Conservation (phyloP, 2,329 filamentous ascomycete genomes). For the Cytospora piceae region DNA sequence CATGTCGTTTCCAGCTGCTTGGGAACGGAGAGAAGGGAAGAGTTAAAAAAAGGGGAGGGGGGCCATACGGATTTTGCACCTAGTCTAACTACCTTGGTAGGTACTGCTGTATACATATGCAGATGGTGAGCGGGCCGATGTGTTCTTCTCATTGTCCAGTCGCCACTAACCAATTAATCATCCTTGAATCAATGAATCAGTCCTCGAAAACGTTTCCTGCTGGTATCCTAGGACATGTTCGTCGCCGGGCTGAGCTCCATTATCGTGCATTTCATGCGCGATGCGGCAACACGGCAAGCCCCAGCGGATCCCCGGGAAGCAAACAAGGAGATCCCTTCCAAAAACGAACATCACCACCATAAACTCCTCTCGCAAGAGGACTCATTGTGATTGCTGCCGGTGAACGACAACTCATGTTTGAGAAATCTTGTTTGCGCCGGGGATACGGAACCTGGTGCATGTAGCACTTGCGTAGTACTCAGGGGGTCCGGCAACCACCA, state of each 20-base stretch:
- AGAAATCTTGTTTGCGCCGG: constrained; percentile 4
- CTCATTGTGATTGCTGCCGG: background rate
- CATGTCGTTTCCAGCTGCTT: constrained; percentile 23
- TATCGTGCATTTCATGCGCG: constrained; percentile 22
- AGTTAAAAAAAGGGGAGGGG: background rate
- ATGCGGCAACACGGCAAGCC: constrained; percentile 12
- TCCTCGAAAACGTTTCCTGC: background rate
- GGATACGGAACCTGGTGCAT: background rate
- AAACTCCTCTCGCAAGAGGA: background rate
- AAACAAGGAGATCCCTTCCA: constrained; percentile 23
- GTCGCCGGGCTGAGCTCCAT: constrained; percentile 18
- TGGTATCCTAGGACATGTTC: constrained; percentile 9
- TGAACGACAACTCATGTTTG: constrained; percentile 21
- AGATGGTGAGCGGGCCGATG: constrained; percentile 17
- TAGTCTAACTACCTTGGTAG: background rate
- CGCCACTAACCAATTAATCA: constrained; percentile 6
- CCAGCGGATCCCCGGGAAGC: constrained; percentile 19
- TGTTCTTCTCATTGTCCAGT: constrained; percentile 10
- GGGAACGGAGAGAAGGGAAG: constrained; percentile 11
- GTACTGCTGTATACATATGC: constrained; percentile 5
- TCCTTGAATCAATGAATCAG: background rate
- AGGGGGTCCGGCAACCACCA: background rate
- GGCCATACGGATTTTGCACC: constrained; percentile 11
- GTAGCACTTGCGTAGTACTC: background rate
- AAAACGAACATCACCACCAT: background rate